These are phyloP conservation scores for Suillus subalutaceus DNA, from an alignment of 768 basidiomycete genomes.

Conservation along the genomic window DNA sequence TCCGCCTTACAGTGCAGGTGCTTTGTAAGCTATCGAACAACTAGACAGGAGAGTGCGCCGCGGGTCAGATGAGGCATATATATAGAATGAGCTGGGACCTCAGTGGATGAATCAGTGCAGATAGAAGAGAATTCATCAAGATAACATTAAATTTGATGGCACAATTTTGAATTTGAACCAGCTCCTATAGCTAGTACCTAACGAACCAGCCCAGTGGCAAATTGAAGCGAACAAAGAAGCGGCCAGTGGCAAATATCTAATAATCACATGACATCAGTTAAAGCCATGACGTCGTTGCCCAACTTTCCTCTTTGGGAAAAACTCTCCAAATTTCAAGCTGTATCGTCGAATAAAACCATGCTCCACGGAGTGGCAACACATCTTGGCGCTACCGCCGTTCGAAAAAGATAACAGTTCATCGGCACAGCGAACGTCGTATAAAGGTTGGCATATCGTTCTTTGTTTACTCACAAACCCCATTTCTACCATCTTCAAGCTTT, in stretches of 20 bases:
- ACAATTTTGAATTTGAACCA: too few relatives aligned
- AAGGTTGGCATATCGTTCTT: conserved; percentile 10
- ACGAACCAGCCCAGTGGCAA: neutral
- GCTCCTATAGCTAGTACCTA: too few relatives aligned
- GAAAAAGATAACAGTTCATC: conserved; percentile 12
- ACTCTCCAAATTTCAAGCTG: conserved; percentile 12
- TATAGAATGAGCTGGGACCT: too few relatives aligned
- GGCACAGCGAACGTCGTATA: conserved; percentile 4
- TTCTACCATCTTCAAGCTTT: conserved; percentile 14
- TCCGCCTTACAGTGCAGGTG: too few relatives aligned
- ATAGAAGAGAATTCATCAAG: neutral
- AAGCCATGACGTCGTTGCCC: conserved; percentile 30
- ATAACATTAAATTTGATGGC: neutral
- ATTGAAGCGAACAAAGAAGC: neutral
- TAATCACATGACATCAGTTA: conserved; percentile 2
- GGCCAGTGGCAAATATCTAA: neutral
- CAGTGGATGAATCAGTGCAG: too few relatives aligned
- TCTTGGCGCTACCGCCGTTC: conserved; percentile 5
- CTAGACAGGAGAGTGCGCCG: too few relatives aligned
- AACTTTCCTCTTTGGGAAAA: conserved; percentile 33
- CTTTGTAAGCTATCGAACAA: too few relatives aligned
- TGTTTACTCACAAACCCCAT: neutral
- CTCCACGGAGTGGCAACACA: neutral
- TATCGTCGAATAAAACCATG: conserved; percentile 21
- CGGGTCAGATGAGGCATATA: neutral